Conservation (phyloP, 1,284 basidiomycete species). For the Cutaneotrichosporon cavernicola region DNA sequence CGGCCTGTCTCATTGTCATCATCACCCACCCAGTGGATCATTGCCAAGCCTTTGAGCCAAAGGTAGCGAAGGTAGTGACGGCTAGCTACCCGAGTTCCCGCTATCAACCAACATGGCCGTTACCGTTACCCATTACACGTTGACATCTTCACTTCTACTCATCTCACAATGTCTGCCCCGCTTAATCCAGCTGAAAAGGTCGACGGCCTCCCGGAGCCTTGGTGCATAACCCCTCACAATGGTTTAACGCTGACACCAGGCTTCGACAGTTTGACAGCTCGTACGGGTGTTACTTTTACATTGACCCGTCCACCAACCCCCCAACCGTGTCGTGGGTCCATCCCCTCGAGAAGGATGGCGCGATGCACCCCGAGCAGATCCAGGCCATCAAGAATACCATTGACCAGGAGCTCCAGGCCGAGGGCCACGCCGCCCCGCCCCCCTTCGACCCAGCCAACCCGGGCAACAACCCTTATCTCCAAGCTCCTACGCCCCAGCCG, state of each 20-base stretch:
- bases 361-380: conserved; percentile 37
- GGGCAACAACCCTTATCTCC: conserved; percentile 14
- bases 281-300: conserved; percentile 10
- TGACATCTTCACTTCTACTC: neutral
- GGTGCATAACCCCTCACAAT: neutral
- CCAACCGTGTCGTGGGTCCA: conserved; percentile 42
- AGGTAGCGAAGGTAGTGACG: too few species aligned
- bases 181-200: conserved; percentile 7
- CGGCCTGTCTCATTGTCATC: neutral
- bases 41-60: too few species aligned
- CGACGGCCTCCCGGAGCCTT: neutral
- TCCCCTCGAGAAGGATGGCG: conserved; percentile 27
- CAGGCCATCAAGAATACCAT: conserved; percentile 21
- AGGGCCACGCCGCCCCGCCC: conserved; percentile 1
- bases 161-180: neutral
- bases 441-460: conserved; percentile 9
- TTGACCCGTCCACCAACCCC: conserved; percentile 40
- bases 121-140: neutral
- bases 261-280: neutral
- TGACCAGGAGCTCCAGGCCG: neutral
- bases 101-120: too few species aligned
- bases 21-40: neutral
- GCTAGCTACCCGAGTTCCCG: too few species aligned
- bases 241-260: neutral
- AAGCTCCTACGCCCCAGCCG: neutral